Evolutionary conservation across 768 basidiomycete genomes (phyloP), one percentile per base, ranked within the genome.

Genomic region (Auricularia sp.): DNA sequence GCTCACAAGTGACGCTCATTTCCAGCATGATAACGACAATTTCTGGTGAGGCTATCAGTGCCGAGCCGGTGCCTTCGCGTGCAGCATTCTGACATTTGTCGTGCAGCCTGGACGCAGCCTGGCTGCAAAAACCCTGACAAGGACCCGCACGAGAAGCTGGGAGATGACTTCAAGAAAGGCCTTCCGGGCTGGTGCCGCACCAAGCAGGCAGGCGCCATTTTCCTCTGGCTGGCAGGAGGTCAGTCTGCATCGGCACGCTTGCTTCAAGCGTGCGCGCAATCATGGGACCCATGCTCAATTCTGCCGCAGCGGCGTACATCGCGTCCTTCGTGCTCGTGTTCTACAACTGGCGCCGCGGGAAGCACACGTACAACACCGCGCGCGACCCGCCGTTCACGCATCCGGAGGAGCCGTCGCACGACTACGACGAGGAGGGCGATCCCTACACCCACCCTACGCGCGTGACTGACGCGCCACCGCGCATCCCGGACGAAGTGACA

Each of bases 171-270:
- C 73, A 81, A 81, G 67, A 79, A 79, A 3, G 91, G 78, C 21
- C 78, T 98, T 2, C 75, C 81, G 3, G 85, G 89, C 0, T 97
- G 91, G 90, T 98, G 94, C 75, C 85, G 80, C 67, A 95, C 94
- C 6, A 98, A 97, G 77, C 93, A 92, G 70, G 94, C 94, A 2
- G 91, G 84, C 0, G 85, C 85, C 3, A 84, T 95, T 58, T 97
- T 98, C 76, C 88, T 94, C 72, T 96, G 93, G 94, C 73, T 93
- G 8, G 79, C 84, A 1, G 90, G 91, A 63, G 80, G 91, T 91
- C 68, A 59, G 86, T 78, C 7, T 18, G 36, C 29, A 29, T 11
- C 36, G 58, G 47, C 36, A 36, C 18, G 29, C 29, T 29, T 3
- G 29, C 29, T 29, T 29, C 29, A 29, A 29, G 29, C 29, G 29